Evolutionary conservation across 2,329 filamentous ascomycete genomes (phyloP), one percentile per base, ranked within the genome.

Genomic region (Aspergillus novoparasiticus): DNA sequence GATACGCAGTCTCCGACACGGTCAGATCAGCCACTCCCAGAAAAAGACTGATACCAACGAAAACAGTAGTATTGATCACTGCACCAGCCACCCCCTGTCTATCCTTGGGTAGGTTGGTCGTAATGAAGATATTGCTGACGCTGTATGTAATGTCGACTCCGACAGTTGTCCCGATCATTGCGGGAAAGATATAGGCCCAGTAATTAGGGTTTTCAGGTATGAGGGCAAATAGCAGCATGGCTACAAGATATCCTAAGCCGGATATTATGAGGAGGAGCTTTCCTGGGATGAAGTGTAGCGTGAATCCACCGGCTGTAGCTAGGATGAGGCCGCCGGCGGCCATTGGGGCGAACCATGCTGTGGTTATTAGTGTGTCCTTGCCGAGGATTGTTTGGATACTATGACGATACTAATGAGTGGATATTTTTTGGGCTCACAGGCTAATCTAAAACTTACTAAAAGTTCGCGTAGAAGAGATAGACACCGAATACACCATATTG

Each of bases 51-150:
- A 64, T 64, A 23, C 62, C 62, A 5, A 50, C 51, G 32, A 61
- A 64, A 2, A 64, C 62, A 28, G 60, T 64, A 2, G 36, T 64
- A 11, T 64, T 58, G 5, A 64, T 64, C 4, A 64, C 57, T 0
- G 58, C 62, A 16, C 62, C 62, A 9, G 62, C 62, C 5, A 48
- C 62, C 39, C 58, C 46, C 23, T 64, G 62, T 26, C 62, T 43
- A 14, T 57, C 54, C 19, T 61, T 55, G 3, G 62, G 58, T 1
- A 64, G 14, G 19, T 58, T 61, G 1, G 54, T 64, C 6, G 62
- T 64, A 6, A 64, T 64, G 54, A 64, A 64, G 12, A 64, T 57
- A 34, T 64, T 64, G 45, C 58, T 61, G 6, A 64, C 62, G 32
- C 62, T 64, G 55, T 64, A 64, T 0, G 58, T 51, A 21, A 64